phyloP scores from a whole-genome alignment of 352 stramenopile genomes.

The Globisporangium cylindrosporum region DNA sequence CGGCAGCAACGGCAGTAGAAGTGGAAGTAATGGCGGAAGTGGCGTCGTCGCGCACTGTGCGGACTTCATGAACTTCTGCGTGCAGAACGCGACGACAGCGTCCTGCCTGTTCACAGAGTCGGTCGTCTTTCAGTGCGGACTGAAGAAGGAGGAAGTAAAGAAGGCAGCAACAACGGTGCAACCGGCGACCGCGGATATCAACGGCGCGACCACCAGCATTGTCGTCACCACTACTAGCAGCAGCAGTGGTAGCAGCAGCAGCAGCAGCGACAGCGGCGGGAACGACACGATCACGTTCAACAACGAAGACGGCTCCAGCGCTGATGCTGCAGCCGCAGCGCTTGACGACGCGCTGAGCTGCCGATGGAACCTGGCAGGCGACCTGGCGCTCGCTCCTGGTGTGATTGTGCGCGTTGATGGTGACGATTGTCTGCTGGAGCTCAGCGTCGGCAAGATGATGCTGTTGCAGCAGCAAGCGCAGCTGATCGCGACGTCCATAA shows the following conservation, averaged over 20 bases:
- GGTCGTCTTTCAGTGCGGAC: constrained; percentile 41
- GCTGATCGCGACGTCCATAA: constrained; percentile 43
- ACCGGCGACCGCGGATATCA: background rate
- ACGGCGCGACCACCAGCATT: background rate
- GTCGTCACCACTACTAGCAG: background rate
- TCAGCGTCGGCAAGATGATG: constrained; percentile 57
- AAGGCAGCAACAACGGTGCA: background rate
- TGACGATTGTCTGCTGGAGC: constrained; percentile 51
- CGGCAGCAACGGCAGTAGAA: background rate
- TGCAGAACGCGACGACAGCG: constrained; percentile 43
- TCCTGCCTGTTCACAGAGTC: constrained; percentile 52
- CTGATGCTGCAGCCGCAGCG: background rate
- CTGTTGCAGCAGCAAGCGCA: constrained; percentile 30
- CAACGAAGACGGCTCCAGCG: background rate
- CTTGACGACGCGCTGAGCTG: constrained; percentile 35
- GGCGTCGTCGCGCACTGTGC: constrained; percentile 35
- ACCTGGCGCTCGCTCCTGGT: constrained; percentile 37
- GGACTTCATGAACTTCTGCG: constrained; percentile 40
- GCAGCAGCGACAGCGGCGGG: background rate
- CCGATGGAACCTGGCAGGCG: constrained; percentile 59
- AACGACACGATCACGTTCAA: constrained; percentile 5
- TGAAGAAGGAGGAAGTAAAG: background rate
- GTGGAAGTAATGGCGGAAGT: background rate
- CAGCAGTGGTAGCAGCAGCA: background rate
- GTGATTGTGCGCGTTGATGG: constrained; percentile 42